Evolutionary conservation across 2,329 filamentous ascomycete species (phyloP).

Genomic region (Penicillium sp.): DNA sequence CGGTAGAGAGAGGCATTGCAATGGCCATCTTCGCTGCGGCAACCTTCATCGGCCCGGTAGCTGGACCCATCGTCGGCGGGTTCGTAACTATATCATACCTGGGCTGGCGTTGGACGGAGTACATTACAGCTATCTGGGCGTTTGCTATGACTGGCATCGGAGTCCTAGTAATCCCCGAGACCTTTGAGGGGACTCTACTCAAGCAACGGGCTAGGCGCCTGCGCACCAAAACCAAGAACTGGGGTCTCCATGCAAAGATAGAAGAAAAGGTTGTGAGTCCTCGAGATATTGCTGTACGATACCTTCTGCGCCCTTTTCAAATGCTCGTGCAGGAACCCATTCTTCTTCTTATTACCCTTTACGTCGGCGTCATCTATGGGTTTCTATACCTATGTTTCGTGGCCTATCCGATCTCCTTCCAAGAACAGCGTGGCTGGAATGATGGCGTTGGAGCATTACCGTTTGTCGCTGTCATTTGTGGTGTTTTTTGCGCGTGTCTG

Average conservation of each 20-base stretch:
- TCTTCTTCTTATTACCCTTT: slow-evolving; percentile 45
- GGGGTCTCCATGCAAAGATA: slow-evolving; percentile 42
- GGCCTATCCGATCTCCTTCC: slow-evolving; percentile 39
- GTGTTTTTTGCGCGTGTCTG: slow-evolving; percentile 37
- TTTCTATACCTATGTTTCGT: slow-evolving; percentile 34
- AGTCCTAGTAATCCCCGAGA: slow-evolving; percentile 51
- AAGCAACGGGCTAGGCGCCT: slow-evolving; percentile 43
- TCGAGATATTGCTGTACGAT: slow-evolving; percentile 9
- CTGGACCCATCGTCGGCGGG: slow-evolving; percentile 51
- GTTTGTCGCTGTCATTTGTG: slow-evolving; percentile 47
- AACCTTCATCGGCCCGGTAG: slow-evolving; percentile 51
- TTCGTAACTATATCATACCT: slow-evolving; percentile 51
- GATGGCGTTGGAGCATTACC: slow-evolving; percentile 46
- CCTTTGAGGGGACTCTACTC: slow-evolving; percentile 45
- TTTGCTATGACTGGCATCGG: slow-evolving; percentile 44
- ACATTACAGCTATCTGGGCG: slow-evolving; percentile 53
- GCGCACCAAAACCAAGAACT: slow-evolving; percentile 48
- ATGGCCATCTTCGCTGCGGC: slow-evolving; percentile 45
- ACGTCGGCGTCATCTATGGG: slow-evolving; percentile 37
- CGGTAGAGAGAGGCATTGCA: slow-evolving; percentile 47
- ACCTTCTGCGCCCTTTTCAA: slow-evolving; percentile 20
- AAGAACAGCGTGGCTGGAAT: slow-evolving; percentile 44
- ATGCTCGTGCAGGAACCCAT: slow-evolving; percentile 43
- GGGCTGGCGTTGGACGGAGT: slow-evolving; percentile 59
- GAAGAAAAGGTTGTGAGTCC: slow-evolving; percentile 10